Evolutionary conservation across 192 early-diverging fungal species (phyloP).

Genomic region (Coemansia interrupta): DNA sequence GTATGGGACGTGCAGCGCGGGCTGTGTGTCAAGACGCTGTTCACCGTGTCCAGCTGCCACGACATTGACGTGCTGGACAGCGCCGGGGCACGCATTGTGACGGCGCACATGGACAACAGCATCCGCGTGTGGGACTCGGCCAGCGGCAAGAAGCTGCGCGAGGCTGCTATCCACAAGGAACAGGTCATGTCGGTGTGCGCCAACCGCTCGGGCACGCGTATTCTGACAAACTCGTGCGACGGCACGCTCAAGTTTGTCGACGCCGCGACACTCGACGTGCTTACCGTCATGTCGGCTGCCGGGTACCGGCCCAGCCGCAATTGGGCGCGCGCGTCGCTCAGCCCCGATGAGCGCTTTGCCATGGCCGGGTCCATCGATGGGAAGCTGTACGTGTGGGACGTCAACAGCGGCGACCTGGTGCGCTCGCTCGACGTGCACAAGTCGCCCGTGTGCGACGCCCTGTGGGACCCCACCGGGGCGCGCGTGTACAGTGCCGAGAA

Average conservation of each 20-base stretch:
- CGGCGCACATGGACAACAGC: conserved; percentile 92
- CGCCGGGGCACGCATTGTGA: conserved; percentile 75
- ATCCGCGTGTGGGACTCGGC: conserved; percentile 88
- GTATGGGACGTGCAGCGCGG: conserved; percentile 91
- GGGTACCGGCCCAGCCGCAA: conserved; percentile 80
- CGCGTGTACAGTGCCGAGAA: conserved; percentile 70
- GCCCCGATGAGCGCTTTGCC: conserved; percentile 82
- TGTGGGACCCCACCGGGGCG: conserved; percentile 61
- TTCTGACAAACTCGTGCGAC: conserved; percentile 93
- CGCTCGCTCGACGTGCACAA: conserved; percentile 66
- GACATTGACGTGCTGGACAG: conserved; percentile 78
- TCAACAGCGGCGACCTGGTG: conserved; percentile 62
- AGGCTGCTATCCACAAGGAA: conserved; percentile 82
- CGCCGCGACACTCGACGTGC: conserved; percentile 67
- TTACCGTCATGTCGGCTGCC: conserved; percentile 60
- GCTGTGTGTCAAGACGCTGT: conserved; percentile 87
- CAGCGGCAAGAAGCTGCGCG: conserved; percentile 73
- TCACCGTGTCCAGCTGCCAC: conserved; percentile 91
- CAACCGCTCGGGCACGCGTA: conserved; percentile 53
- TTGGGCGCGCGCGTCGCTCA: conserved; percentile 77
- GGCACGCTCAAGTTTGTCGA: conserved; percentile 88
- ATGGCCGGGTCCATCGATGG: conserved; percentile 82
- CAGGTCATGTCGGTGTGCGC: conserved; percentile 85
- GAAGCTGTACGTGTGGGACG: conserved; percentile 76
- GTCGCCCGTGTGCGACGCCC: conserved; percentile 67